Evolutionary conservation across 495 filamentous ascomycete species (phyloP), one percentile per base, ranked within the genome.

Genomic region (Annulohypoxylon moriforme): DNA sequence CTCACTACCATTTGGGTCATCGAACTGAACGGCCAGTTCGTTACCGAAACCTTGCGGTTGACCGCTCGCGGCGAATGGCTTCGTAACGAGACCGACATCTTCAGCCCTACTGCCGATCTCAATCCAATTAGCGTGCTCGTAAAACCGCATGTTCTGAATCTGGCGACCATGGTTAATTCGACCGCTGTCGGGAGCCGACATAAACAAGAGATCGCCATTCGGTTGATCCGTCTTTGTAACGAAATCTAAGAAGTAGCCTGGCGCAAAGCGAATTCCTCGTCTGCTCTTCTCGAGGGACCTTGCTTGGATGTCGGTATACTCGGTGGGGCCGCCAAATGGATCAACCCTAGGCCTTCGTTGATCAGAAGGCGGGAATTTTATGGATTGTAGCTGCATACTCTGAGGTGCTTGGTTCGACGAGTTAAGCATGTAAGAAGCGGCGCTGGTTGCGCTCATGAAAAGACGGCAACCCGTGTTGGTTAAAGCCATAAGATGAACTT

Each of bases 331-430:
- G 60, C 70, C 67, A 59, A 74, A 79, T 55, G 67, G 76, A 46
- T 71, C 64, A 7, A 34, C 27, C 24, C 72, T 60, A 69, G 72
- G 13, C 36, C 77, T 60, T 22, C 58, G 65, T 24, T 68, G 68
- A 33, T 83, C 77, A 24, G 72, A 69, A 0, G 96, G 95, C 8
- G 96, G 96, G 61, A 97, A 97, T 73, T 94, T 96, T 77, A 98
- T 90, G 73, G 95, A 94, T 69, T 96, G 92, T 20, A 98, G 89
- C 77, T 97, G 94, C 94, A 99, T 98, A 81, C 93, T 98, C 55
- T 91, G 95, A 3, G 96, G 95, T 0, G 94, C 89, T 62, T 83
- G 85, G 46, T 79, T 85, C 22, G 89, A 85, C 25, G 87, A 82
- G 11, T 86, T 82, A 5, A 85, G 82, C 78, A 89, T 91, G 63